Evolutionary conservation across 768 basidiomycete species (phyloP), one percentile per base, ranked within the genome.

Genomic region (Trametes cingulata): DNA sequence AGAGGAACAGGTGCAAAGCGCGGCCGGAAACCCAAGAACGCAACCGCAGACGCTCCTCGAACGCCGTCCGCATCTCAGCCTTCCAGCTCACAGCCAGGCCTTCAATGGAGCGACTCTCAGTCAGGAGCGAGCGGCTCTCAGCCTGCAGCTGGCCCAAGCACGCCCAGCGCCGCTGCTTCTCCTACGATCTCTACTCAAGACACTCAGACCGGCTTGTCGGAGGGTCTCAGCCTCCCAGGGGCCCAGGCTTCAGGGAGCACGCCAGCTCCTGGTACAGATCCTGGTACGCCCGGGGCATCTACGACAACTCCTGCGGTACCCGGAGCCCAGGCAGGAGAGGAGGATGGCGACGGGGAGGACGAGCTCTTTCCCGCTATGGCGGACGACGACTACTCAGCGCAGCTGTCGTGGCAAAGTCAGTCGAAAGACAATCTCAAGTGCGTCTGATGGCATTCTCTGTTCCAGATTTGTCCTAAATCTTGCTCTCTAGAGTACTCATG

Each of bases 401-500:
- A 92, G 66, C 70, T 87, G 55, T 87, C 86, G 4, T 92, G 86
- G 84, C 87, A 92, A 74, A 91, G 88, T 62, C 90, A 93, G 76
- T 90, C 90, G 45, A 93, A 93, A 65, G 90, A 91, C 69, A 93
- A 93, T 69, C 76, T 93, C 27, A 93, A 91, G 91, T 92, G 58
- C 47, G 77, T 68, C 15, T 39, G 35, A 22, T 39, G 35, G n/a
- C 19, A 37, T 17, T 1, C 24, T 24, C 36, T 10, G 25, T 0
- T 35, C 15, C 20, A 39, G 9, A 25, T 20, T 13, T 36, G 39
- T n/a, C n/a, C n/a, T n/a, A n/a, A n/a, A n/a, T 58, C 9, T 41
- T 40, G 43, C 35, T 49, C 42, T 60, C 37, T 61, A 93, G 92
- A 69, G 90, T 94, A 48, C 76, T 95, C 61, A 91, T 95, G 87